phyloP scores from a whole-genome alignment of 148 eudicot genomes.

The Arbutus unedo region DNA sequence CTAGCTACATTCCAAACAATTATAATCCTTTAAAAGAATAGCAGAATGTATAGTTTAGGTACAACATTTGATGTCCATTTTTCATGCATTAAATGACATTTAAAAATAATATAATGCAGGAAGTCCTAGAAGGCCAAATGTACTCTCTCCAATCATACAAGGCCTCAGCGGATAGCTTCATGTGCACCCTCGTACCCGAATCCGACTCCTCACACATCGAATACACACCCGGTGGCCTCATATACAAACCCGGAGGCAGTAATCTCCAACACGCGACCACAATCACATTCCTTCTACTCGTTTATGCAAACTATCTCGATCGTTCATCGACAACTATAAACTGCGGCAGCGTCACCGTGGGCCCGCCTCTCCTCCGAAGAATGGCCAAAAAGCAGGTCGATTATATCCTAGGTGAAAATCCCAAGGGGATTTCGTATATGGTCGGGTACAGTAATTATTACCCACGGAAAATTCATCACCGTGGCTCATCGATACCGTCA shows the following conservation, averaged over 20 bases:
- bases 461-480: slow-evolving; percentile 79
- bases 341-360: slow-evolving; percentile 49
- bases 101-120: slow-evolving; percentile 34
- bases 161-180: slow-evolving; percentile 83
- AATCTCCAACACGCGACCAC: slow-evolving; percentile 83
- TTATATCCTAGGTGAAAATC: slow-evolving; percentile 89
- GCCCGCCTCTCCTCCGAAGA: slow-evolving; percentile 44
- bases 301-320: slow-evolving; percentile 69
- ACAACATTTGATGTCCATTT: neutral
- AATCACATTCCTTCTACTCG: slow-evolving; percentile 67
- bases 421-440: slow-evolving; percentile 85
- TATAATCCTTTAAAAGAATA: neutral
- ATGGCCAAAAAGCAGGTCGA: slow-evolving; percentile 80
- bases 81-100: neutral
- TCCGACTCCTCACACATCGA: slow-evolving; percentile 68
- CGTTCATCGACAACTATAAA: slow-evolving; percentile 35
- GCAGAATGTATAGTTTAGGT: neutral
- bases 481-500: slow-evolving; percentile 82
- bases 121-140: slow-evolving; percentile 58
- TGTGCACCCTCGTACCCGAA: slow-evolving; percentile 79
- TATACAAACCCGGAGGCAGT: slow-evolving; percentile 81
- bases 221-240: slow-evolving; percentile 81
- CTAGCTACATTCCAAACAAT: neutral
- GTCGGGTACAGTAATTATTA: slow-evolving; percentile 65
- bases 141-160: slow-evolving; percentile 70